Evolutionary conservation across 78 protist species (phyloP).

Genomic region (Dictyostelium intermedium): DNA sequence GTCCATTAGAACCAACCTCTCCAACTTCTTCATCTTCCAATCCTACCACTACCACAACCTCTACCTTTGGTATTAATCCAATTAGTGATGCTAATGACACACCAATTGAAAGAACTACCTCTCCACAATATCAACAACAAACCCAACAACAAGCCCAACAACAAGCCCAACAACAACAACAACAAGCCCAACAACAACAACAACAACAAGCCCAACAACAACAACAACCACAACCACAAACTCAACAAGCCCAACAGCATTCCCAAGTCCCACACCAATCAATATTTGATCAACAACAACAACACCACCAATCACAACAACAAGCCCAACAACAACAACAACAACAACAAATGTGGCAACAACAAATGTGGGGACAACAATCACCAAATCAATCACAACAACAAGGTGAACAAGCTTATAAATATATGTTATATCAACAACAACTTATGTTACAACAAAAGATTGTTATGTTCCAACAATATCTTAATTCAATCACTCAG

Average conservation of each 20-base stretch:
- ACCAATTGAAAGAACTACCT: conserved; percentile 16
- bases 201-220: not conserved
- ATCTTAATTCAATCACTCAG: not conserved
- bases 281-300: not conserved
- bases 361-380: conserved; percentile 19
- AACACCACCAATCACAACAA: not conserved
- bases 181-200: not conserved
- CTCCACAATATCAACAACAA: conserved; percentile 1
- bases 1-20: not conserved
- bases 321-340: conserved; percentile 24
- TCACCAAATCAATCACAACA: not conserved
- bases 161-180: not conserved
- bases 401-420: not conserved
- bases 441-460: conserved; percentile 2
- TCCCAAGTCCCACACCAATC: conserved; percentile 12
- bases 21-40: not conserved
- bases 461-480: not conserved
- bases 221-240: not conserved
- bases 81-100: not conserved
- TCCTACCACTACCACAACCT: not conserved
- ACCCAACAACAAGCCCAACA: not conserved
- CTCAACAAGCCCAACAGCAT: not conserved
- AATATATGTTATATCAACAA: conserved; percentile 27
- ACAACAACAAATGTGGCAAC: not conserved
- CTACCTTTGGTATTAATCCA: not conserved